Evolutionary conservation across 2,329 filamentous ascomycete genomes (phyloP).

Genomic region (Aspergillus niger): DNA sequence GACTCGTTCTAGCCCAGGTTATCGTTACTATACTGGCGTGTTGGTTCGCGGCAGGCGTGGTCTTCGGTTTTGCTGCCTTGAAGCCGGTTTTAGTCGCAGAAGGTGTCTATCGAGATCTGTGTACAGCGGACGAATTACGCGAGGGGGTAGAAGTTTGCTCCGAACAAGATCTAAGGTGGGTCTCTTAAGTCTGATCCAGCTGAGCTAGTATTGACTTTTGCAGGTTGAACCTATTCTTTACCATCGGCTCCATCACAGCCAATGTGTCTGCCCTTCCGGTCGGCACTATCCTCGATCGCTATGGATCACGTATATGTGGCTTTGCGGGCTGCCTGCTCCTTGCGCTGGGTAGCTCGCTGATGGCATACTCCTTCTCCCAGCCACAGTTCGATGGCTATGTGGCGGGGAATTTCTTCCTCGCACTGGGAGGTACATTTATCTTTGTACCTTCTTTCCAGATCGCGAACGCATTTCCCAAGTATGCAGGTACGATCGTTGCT

Average conservation of each 20-base stretch:
- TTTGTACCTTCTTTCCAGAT: conserved; percentile 83
- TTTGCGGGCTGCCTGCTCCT: conserved; percentile 69
- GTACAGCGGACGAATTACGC: conserved; percentile 52
- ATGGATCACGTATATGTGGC: conserved; percentile 76
- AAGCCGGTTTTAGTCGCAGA: conserved; percentile 77
- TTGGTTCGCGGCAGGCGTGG: conserved; percentile 73
- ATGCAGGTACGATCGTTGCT: conserved; percentile 74
- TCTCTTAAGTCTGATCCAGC: background rate
- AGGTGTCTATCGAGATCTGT: conserved; percentile 69
- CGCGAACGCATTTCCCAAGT: conserved; percentile 75
- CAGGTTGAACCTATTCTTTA: conserved; percentile 85
- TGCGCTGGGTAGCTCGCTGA: conserved; percentile 65
- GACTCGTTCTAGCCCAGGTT: conserved; percentile 56
- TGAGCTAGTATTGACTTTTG: conserved; percentile 6
- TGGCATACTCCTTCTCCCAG: conserved; percentile 67
- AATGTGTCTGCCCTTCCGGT: conserved; percentile 84
- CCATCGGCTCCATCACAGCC: conserved; percentile 80
- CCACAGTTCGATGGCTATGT: conserved; percentile 71
- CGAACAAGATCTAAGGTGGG: conserved; percentile 57
- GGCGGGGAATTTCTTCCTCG: conserved; percentile 72
- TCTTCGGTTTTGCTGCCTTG: conserved; percentile 83
- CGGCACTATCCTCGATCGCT: conserved; percentile 79
- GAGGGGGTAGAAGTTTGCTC: conserved; percentile 58
- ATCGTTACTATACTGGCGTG: conserved; percentile 69
- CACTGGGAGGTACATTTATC: conserved; percentile 75